Evolutionary conservation across 768 basidiomycete species (phyloP), one percentile per base, ranked within the genome.

Genomic region (Pisolithus albus): DNA sequence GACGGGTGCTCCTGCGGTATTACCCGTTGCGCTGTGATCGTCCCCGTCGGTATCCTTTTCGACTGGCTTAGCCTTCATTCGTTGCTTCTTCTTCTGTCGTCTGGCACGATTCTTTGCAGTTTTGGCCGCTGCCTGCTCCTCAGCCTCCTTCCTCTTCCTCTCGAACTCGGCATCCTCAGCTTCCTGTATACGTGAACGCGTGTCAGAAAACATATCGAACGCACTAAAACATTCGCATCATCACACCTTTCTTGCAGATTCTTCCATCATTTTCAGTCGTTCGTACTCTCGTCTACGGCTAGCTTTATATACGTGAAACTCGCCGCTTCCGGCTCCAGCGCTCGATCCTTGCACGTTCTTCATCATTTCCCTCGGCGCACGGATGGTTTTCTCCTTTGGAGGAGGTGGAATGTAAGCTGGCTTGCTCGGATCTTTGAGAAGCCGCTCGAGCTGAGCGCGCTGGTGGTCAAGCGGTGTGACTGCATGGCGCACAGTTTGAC

Each of bases 241-340:
- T 52, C 81, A 53, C 61, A 92, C 96, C 69, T 86, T 86, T 61
- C 80, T 77, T 5, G 83, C 65, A 53, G 82, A 73, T 53, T 97
- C 94, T 55, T 94, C 91, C 74, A 99, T 80, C 13, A 95, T 60
- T 72, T 90, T 94, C 52, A 98, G 65, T 52, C 96, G 75, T 69
- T 99, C 96, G 61, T 97, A 98, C 72, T 99, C 96, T 61, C 95
- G 77, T 63, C 95, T 78, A 55, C 96, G 74, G 57, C 86, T 84
- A 16, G 95, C 94, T 65, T 98, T 98, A 74, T 98, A 99, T 0
- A 99, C 96, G 65, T 99, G 96, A 64, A 98, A 97, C 69, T 95
- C 94, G 40, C 95, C 95, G 51, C 89, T 92, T 47, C 96, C 96
- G 16, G 96, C 96, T 42, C 95, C 96, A 7, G 96, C 93, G 67